These are phyloP conservation scores for Saccharomyces hybrid DNA, from an alignment of 1,139 yeast genomes.

Conservation along the genomic window DNA sequence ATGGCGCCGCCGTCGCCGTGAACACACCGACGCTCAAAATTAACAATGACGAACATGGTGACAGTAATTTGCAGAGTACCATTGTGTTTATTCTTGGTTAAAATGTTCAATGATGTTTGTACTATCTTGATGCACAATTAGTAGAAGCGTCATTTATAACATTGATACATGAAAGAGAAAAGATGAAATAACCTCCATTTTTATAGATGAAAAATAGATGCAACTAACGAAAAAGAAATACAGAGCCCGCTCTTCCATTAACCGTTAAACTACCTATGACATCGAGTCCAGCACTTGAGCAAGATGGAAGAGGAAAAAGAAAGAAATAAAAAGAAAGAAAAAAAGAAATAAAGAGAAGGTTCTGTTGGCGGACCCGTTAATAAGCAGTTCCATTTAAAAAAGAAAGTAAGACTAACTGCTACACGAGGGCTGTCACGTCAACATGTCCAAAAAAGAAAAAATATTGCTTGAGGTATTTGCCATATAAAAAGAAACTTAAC, in stretches of 20 bases:
- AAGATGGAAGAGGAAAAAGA: background rate
- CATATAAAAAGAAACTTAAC: background rate
- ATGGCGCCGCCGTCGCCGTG: slow-evolving; percentile 7
- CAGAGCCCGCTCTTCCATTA: background rate
- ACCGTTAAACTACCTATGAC: background rate
- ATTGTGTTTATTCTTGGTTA: background rate
- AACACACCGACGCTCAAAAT: slow-evolving; percentile 2
- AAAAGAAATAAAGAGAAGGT: background rate
- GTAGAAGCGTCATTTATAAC: background rate
- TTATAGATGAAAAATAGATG: background rate
- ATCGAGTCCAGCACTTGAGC: background rate
- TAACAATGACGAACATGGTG: background rate
- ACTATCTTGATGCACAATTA: background rate
- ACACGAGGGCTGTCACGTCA: too few relatives aligned
- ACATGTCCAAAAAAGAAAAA: too few relatives aligned
- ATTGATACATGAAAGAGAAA: too few relatives aligned
- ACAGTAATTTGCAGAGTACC: background rate
- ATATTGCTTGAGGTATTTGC: background rate
- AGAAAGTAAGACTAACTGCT: background rate
- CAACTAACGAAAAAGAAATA: background rate
- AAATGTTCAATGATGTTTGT: background rate
- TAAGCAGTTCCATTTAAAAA: background rate
- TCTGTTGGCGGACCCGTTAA: background rate
- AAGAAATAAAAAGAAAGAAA: too few relatives aligned
- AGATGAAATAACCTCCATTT: background rate